phyloP scores from a whole-genome alignment of 108 stramenopile genomes.

The Chaetoceros tenuissimus region DNA sequence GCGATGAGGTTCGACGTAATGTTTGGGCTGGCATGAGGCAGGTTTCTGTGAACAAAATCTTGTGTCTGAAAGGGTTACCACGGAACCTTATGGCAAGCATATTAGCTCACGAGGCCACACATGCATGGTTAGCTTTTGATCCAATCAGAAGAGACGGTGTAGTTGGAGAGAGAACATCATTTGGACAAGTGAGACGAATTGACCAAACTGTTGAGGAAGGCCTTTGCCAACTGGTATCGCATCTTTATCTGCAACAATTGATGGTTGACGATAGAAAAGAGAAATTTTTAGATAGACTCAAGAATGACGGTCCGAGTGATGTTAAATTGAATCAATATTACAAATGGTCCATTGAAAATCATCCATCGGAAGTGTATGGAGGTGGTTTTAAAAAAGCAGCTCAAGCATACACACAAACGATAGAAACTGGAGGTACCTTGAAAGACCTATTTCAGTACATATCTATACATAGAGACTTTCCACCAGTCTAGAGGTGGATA shows the following conservation, averaged over 20 bases:
- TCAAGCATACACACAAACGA: slow-evolving; percentile 34
- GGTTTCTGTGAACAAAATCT: slow-evolving; percentile 52
- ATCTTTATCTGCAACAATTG: slow-evolving; percentile 32
- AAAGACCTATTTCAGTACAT: slow-evolving; percentile 49
- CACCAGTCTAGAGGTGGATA: no score
- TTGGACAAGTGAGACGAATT: slow-evolving; percentile 12
- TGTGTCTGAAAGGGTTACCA: slow-evolving; percentile 79
- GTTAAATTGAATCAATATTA: slow-evolving; percentile 54
- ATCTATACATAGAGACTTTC: slow-evolving; percentile 41
- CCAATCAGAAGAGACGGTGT: slow-evolving; percentile 7
- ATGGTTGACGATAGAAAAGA: slow-evolving; percentile 14
- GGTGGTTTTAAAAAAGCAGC: slow-evolving; percentile 42
- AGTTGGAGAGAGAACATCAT: neutral
- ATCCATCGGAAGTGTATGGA: slow-evolving; percentile 44
- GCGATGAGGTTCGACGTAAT: neutral
- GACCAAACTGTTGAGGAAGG: slow-evolving; percentile 59
- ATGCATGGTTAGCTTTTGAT: slow-evolving; percentile 74
- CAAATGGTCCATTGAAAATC: slow-evolving; percentile 54
- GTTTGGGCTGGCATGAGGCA: slow-evolving; percentile 13
- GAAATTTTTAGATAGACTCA: slow-evolving; percentile 17
- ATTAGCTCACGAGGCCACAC: slow-evolving; percentile 84
- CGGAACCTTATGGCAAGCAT: slow-evolving; percentile 71
- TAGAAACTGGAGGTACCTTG: slow-evolving; percentile 16
- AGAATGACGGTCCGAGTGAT: slow-evolving; percentile 29
- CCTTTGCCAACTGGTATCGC: slow-evolving; percentile 48